These are phyloP conservation scores for Naganishia randhawae DNA, from an alignment of 768 basidiomycete genomes.

Conservation along the genomic window DNA sequence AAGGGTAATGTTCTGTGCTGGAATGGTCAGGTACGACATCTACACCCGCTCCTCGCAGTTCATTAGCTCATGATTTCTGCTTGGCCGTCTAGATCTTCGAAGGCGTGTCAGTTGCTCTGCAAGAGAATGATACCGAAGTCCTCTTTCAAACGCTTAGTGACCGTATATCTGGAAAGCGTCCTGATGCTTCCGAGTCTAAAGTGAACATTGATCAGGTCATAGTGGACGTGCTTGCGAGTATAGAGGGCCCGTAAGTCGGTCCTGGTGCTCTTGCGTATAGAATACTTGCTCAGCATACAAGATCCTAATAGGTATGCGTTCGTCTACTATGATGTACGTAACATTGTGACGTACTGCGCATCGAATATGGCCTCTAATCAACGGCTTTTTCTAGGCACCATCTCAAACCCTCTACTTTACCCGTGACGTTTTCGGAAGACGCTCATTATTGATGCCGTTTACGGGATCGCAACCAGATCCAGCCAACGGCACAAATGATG, in stretches of 20 bases:
- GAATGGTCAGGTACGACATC: slow-evolving; percentile 45
- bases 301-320: slow-evolving; percentile 40
- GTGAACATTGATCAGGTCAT: slow-evolving; percentile 35
- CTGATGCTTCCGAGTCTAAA: slow-evolving; percentile 27
- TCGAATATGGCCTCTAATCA: no score
- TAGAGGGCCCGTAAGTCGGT: slow-evolving; percentile 49
- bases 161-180: not conserved
- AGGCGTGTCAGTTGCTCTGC: slow-evolving; percentile 34
- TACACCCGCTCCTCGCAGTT: not conserved
- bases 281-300: not conserved
- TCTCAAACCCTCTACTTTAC: slow-evolving; percentile 37
- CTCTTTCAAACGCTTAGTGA: not conserved
- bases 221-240: slow-evolving; percentile 30
- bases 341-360: no score
- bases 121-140: slow-evolving; percentile 41
- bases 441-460: slow-evolving; percentile 40
- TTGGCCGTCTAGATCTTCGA: slow-evolving; percentile 36
- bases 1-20: slow-evolving; percentile 41
- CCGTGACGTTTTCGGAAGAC: slow-evolving; percentile 44
- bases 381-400: slow-evolving; percentile 31
- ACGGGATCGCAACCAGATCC: not conserved
- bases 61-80: not conserved
- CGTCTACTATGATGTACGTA: slow-evolving; percentile 40
- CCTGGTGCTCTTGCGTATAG: not conserved
- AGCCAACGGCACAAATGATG: not conserved